phyloP scores from a whole-genome alignment of 352 stramenopile species.

The Albugo laibachii region DNA sequence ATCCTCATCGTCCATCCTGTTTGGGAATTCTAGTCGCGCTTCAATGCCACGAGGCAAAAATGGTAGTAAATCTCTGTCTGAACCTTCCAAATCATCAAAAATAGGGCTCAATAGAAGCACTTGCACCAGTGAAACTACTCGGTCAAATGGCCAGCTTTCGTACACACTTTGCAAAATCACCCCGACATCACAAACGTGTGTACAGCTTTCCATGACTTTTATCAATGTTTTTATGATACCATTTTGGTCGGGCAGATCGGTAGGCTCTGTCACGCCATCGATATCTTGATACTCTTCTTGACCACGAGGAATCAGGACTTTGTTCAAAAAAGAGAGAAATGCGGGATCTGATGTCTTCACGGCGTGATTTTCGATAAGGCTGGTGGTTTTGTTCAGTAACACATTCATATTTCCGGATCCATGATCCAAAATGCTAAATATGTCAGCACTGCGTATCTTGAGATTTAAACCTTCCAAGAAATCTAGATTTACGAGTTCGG shows the following conservation, averaged over 20 bases:
- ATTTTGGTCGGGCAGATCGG: constrained; percentile 17
- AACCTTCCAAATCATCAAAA: constrained; percentile 71
- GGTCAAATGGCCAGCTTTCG: constrained; percentile 39
- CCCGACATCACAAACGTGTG: constrained; percentile 43
- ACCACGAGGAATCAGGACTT: background rate
- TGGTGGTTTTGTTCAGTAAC: constrained; percentile 56
- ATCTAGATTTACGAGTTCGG: constrained; percentile 70
- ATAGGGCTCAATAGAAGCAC: constrained; percentile 45
- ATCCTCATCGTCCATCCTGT: constrained; percentile 55
- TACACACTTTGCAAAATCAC: constrained; percentile 35
- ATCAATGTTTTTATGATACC: constrained; percentile 45
- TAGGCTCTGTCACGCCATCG: background rate
- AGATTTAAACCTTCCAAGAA: constrained; percentile 64
- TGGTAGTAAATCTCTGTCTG: constrained; percentile 46
- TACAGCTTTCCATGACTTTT: constrained; percentile 52
- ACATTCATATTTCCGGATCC: constrained; percentile 34
- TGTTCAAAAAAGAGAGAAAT: constrained; percentile 11
- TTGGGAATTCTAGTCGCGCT: constrained; percentile 56
- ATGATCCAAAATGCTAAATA: constrained; percentile 47
- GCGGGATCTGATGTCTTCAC: constrained; percentile 28
- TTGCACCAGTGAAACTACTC: constrained; percentile 37
- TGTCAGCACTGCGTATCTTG: constrained; percentile 22
- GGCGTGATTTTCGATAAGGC: constrained; percentile 44
- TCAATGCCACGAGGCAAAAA: constrained; percentile 27
- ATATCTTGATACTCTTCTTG: background rate